These are phyloP conservation scores for Galerina marginata DNA, from an alignment of 768 basidiomycete species.

Conservation along the genomic window DNA sequence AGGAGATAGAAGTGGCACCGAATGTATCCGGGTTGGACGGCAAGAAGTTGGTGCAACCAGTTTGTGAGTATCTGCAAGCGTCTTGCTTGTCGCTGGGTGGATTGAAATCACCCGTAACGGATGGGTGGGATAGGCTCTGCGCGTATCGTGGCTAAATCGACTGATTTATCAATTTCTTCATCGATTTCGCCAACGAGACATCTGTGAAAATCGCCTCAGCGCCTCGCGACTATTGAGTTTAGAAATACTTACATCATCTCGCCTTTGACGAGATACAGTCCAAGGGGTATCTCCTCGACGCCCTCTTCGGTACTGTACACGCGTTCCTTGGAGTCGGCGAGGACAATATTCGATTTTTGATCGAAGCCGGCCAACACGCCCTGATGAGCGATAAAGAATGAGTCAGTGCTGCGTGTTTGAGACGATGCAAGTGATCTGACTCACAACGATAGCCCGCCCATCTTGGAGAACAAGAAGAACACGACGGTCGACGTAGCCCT, in stretches of 20 bases:
- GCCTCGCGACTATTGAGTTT: conserved; percentile 4
- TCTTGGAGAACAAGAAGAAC: conserved; percentile 96
- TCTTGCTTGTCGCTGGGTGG: not conserved
- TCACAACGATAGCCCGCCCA: conserved; percentile 90
- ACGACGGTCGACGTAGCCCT: conserved; percentile 91
- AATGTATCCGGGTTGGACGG: not conserved
- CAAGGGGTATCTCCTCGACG: conserved; percentile 93
- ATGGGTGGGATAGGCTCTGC: conserved; percentile 90
- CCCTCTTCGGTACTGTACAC: conserved; percentile 91
- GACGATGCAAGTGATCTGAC: conserved; percentile 31
- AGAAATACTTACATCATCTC: conserved; percentile 87
- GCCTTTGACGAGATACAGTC: conserved; percentile 96
- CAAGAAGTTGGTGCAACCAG: conserved; percentile 1
- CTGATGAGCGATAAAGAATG: conserved; percentile 42
- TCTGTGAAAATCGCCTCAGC: conserved; percentile 33
- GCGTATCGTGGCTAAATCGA: conserved; percentile 76
- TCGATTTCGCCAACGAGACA: conserved; percentile 88
- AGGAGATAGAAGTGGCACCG: not conserved
- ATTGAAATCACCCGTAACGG: conserved; percentile 57
- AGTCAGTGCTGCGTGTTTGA: not conserved
- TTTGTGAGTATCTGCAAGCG: not conserved
- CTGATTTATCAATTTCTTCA: conserved; percentile 74
- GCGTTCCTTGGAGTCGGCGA: conserved; percentile 92
- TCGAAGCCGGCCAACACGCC: conserved; percentile 92
- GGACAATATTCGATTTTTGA: conserved; percentile 94